phyloP scores from a whole-genome alignment of 1,139 yeast species.

The Candida tropicalis region DNA sequence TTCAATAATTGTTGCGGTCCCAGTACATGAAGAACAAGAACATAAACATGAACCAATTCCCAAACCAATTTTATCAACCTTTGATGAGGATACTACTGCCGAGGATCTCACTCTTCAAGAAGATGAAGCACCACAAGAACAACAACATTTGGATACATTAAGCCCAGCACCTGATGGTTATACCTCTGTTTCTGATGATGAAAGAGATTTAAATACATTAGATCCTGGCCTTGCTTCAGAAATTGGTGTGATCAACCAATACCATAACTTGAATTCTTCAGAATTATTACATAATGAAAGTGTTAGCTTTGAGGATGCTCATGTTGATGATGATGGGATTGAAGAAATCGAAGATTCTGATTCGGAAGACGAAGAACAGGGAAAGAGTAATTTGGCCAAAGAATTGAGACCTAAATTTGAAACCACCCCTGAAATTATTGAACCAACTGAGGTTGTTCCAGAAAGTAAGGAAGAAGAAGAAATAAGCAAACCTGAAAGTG shows the following conservation, averaged over 20 bases:
- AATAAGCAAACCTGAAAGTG: slow-evolving; percentile 10
- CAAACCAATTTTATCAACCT: slow-evolving; percentile 10
- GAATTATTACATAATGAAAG: slow-evolving; percentile 16
- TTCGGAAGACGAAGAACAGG: not conserved
- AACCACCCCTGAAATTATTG: slow-evolving; percentile 31
- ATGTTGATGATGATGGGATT: slow-evolving; percentile 3
- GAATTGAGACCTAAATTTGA: slow-evolving; percentile 39
- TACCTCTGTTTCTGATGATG: slow-evolving; percentile 9
- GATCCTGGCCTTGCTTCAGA: slow-evolving; percentile 19
- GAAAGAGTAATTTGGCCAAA: slow-evolving; percentile 21
- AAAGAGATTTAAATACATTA: slow-evolving; percentile 11
- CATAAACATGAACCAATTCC: slow-evolving; percentile 5
- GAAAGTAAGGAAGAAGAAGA: slow-evolving; percentile 1
- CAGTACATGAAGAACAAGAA: slow-evolving; percentile 4
- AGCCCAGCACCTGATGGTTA: not conserved
- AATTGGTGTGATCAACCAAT: slow-evolving; percentile 26
- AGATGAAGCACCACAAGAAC: too few species aligned
- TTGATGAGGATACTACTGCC: slow-evolving; percentile 8
- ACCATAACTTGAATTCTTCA: slow-evolving; percentile 19
- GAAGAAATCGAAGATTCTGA: slow-evolving; percentile 13
- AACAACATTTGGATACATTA: not conserved
- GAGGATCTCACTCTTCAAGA: slow-evolving; percentile 7
- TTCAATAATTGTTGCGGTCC: slow-evolving; percentile 7
- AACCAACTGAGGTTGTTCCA: slow-evolving; percentile 13
- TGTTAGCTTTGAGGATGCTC: not conserved